A percentile compares a stretch with the other conserved stretches of the same genome.
phyloP scores from a whole-genome alignment of 305 asterid genomes.

The Rubia occidens region DNA sequence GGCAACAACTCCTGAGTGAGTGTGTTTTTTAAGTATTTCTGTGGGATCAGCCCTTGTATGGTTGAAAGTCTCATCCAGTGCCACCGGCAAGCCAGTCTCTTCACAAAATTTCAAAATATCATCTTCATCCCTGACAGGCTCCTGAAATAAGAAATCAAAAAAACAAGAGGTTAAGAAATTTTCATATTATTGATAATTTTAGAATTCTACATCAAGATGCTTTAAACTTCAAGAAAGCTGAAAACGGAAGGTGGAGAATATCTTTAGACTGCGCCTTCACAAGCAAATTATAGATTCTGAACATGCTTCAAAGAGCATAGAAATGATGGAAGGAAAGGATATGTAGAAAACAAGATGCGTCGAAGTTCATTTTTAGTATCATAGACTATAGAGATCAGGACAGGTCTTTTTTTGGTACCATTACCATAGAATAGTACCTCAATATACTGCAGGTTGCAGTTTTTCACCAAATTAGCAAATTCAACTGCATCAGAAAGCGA shows the following conservation, averaged over 20 bases:
- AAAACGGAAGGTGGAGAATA: not conserved
- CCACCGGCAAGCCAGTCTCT: slow-evolving; percentile 86
- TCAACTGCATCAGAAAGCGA: slow-evolving; percentile 55
- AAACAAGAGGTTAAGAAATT: not conserved
- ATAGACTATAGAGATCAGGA: not conserved
- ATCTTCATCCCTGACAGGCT: slow-evolving; percentile 71
- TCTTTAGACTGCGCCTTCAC: not conserved
- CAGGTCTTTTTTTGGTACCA: not conserved
- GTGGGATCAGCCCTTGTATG: slow-evolving; percentile 38
- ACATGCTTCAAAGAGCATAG: not conserved
- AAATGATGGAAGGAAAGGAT: not conserved
- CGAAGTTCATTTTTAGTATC: not conserved
- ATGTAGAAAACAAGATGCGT: not conserved
- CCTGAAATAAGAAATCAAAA: slow-evolving; percentile 37
- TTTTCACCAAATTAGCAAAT: slow-evolving; percentile 61
- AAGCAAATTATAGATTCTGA: not conserved
- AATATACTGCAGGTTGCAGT: slow-evolving; percentile 69
- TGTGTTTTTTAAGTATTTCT: slow-evolving; percentile 52
- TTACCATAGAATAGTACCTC: slow-evolving; percentile 47
- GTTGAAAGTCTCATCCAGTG: slow-evolving; percentile 87
- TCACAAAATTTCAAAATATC: slow-evolving; percentile 72
- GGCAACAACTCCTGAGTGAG: slow-evolving; percentile 64
- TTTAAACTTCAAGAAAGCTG: not conserved
- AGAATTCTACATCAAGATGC: not conserved
- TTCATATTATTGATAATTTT: not conserved